Conservation (phyloP, 345 rosid species). For the Xanthoceras sorbifolium region DNA sequence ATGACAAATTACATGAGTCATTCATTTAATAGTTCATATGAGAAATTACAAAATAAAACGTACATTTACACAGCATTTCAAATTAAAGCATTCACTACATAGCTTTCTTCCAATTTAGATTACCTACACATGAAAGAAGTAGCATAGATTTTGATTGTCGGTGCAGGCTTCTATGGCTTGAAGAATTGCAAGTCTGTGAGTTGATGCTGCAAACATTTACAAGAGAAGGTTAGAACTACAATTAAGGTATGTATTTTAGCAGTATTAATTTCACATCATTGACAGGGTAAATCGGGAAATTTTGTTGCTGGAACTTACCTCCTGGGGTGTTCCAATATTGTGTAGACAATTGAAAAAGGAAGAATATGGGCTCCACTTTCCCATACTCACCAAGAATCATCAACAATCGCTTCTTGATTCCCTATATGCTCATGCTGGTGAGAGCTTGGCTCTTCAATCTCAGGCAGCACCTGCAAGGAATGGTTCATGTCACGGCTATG, state of each 20-base stretch:
- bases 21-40: no score
- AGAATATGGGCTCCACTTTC: conserved; percentile 39
- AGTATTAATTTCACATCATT: not conserved
- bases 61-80: no score
- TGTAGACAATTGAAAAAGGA: conserved; percentile 30
- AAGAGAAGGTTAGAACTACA: not conserved
- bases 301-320: conserved; percentile 23
- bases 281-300: not conserved
- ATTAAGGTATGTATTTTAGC: not conserved
- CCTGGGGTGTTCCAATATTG: conserved; percentile 32
- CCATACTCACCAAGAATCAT: conserved; percentile 28
- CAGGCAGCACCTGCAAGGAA: conserved; percentile 5
- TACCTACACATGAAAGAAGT: conserved; percentile 9
- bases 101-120: not conserved
- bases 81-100: not conserved
- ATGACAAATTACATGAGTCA: no score
- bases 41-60: conserved; percentile 1
- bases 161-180: conserved; percentile 28
- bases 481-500: conserved; percentile 11
- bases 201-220: conserved; percentile 37
- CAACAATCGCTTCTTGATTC: conserved; percentile 21
- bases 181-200: conserved; percentile 31
- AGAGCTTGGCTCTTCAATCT: conserved; percentile 21
- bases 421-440: conserved; percentile 10
- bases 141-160: conserved; percentile 16